These are phyloP conservation scores for Alnus glutinosa DNA, from an alignment of 306 rosid genomes.

Conservation along the genomic window DNA sequence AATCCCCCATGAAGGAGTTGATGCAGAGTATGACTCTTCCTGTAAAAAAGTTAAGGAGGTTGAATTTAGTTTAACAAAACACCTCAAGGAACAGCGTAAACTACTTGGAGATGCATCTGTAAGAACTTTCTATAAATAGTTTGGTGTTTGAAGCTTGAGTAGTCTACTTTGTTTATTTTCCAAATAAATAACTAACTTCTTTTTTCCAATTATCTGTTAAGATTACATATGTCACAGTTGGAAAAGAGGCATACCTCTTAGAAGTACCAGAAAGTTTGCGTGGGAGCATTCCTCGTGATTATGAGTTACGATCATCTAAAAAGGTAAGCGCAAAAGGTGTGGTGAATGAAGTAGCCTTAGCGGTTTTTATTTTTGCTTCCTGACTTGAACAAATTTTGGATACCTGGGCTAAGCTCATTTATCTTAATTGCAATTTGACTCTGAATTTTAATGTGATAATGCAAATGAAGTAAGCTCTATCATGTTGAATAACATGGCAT, in stretches of 20 bases:
- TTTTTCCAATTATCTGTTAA: slow-evolving; percentile 33
- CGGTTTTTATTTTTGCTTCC: slow-evolving; percentile 5
- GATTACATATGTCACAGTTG: slow-evolving; percentile 75
- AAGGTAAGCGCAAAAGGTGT: slow-evolving; percentile 49
- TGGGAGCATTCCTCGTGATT: slow-evolving; percentile 55
- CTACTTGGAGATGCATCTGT: slow-evolving; percentile 68
- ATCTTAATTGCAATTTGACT: neutral
- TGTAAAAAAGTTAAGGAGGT: slow-evolving; percentile 65
- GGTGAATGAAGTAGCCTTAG: slow-evolving; percentile 16
- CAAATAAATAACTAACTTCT: slow-evolving; percentile 3
- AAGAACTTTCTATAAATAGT: slow-evolving; percentile 26
- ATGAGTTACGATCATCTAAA: slow-evolving; percentile 77
- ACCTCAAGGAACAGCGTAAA: slow-evolving; percentile 71
- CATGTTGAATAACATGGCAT: neutral
- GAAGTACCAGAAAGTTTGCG: slow-evolving; percentile 83
- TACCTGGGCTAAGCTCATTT: neutral
- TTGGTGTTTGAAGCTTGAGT: slow-evolving; percentile 26
- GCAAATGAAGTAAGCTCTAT: neutral
- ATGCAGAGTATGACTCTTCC: slow-evolving; percentile 78
- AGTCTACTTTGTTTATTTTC: neutral
- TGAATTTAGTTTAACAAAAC: slow-evolving; percentile 52
- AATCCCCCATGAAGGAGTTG: slow-evolving; percentile 85
- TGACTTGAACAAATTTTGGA: neutral
- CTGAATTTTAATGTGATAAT: neutral
- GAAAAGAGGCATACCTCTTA: slow-evolving; percentile 79